Percentiles rank a stretch among this genome's conserved stretches.
phyloP scores from a whole-genome alignment of 1,139 yeast genomes.

The Taphrina confusa region DNA sequence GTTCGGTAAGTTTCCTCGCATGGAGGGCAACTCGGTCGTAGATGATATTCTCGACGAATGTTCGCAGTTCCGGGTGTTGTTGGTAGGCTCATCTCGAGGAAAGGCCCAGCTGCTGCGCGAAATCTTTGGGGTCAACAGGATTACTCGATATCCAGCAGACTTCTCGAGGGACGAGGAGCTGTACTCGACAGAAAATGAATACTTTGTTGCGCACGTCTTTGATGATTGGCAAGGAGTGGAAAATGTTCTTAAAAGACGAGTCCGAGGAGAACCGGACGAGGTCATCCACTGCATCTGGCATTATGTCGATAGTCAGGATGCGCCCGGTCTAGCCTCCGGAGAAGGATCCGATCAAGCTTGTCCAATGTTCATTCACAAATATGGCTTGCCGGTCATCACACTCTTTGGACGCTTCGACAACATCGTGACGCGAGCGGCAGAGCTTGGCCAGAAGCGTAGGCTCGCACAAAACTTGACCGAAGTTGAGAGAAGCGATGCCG shows the following conservation, averaged over 20 bases:
- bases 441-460: slow-evolving; percentile 14
- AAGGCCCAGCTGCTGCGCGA: slow-evolving; percentile 32
- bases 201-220: slow-evolving; percentile 30
- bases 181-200: slow-evolving; percentile 29
- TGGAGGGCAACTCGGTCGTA: slow-evolving; percentile 18
- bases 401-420: slow-evolving; percentile 31
- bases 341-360: slow-evolving; percentile 1
- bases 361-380: slow-evolving; percentile 5
- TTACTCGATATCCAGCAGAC: slow-evolving; percentile 31
- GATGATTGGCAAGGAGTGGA: slow-evolving; percentile 23
- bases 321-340: slow-evolving; percentile 1
- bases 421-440: slow-evolving; percentile 15
- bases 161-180: slow-evolving; percentile 30
- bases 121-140: slow-evolving; percentile 29
- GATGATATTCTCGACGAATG: slow-evolving; percentile 32
- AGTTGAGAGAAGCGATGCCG: slow-evolving; percentile 9
- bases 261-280: slow-evolving; percentile 23
- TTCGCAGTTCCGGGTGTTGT: slow-evolving; percentile 21
- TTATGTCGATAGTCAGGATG: slow-evolving; percentile 26
- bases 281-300: slow-evolving; percentile 32
- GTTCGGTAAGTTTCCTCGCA: no score
- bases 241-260: slow-evolving; percentile 13
- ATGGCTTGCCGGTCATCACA: slow-evolving; percentile 24
- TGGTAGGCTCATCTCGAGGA: slow-evolving; percentile 32
- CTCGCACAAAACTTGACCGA: background rate